Evolutionary conservation across 2,329 filamentous ascomycete species (phyloP).

Genomic region (Aureobasidium mangrovei): DNA sequence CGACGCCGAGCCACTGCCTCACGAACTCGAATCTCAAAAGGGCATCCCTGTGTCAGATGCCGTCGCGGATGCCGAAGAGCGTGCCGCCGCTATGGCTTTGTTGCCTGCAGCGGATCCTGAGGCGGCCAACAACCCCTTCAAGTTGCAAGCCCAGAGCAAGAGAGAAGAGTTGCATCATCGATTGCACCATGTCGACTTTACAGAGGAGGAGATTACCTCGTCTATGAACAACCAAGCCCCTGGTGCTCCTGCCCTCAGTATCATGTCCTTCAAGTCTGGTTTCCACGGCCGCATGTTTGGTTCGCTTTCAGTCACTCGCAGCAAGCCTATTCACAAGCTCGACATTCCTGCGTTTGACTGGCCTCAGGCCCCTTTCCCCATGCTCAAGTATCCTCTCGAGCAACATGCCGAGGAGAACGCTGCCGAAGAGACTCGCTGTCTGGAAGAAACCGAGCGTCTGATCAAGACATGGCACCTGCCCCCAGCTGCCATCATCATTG

Average conservation of each 20-base stretch:
- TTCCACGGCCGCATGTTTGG: constrained; percentile 89
- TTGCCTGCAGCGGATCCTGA: constrained; percentile 40
- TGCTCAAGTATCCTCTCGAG: constrained; percentile 74
- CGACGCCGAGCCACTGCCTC: constrained; percentile 61
- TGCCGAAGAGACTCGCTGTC: constrained; percentile 64
- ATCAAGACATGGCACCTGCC: constrained; percentile 69
- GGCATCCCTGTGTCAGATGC: constrained; percentile 25
- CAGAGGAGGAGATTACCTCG: constrained; percentile 59
- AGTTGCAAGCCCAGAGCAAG: constrained; percentile 62
- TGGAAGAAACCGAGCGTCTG: constrained; percentile 72
- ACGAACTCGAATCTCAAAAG: constrained; percentile 50
- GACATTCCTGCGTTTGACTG: constrained; percentile 90
- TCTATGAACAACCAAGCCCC: constrained; percentile 73
- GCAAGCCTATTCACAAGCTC: constrained; percentile 86
- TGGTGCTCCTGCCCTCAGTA: constrained; percentile 68
- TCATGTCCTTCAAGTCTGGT: constrained; percentile 73
- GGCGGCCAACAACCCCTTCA: constrained; percentile 65
- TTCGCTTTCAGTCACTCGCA: constrained; percentile 74
- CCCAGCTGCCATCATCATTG: constrained; percentile 70
- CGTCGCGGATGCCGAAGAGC: constrained; percentile 27
- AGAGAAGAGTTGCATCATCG: constrained; percentile 75
- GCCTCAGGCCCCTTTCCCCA: constrained; percentile 85
- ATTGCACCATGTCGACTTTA: constrained; percentile 70
- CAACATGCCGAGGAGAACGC: constrained; percentile 67
- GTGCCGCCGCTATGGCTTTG: constrained; percentile 31